A percentile compares a stretch with the other conserved stretches of the same genome.
Conservation (phyloP, 805 yeast species). For the Kregervanrija pseudodelftensis region DNA sequence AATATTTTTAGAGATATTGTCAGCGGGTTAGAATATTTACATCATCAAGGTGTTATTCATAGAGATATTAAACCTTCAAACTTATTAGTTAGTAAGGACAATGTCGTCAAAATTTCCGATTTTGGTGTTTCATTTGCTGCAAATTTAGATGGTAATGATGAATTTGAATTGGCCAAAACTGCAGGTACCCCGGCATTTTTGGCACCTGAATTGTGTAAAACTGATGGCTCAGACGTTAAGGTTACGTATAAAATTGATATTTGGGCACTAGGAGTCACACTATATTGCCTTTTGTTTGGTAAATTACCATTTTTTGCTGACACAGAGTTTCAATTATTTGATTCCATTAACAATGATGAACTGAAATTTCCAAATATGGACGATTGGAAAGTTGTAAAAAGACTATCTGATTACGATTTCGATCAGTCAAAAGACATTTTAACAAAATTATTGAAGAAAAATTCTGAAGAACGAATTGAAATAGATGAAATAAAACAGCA, state of each 20-base stretch:
- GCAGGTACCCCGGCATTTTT: slow-evolving; percentile 98
- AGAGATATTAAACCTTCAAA: slow-evolving; percentile 96
- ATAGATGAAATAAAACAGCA: slow-evolving; percentile 70
- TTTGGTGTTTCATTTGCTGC: slow-evolving; percentile 88
- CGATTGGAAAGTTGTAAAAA: slow-evolving; percentile 21
- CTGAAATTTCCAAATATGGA: slow-evolving; percentile 47
- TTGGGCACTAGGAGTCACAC: slow-evolving; percentile 96
- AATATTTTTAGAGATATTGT: slow-evolving; percentile 76
- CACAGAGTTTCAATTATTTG: slow-evolving; percentile 78
- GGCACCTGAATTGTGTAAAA: slow-evolving; percentile 85
- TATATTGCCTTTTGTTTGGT: slow-evolving; percentile 84
- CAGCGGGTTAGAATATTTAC: slow-evolving; percentile 83
- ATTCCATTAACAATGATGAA: slow-evolving; percentile 61
- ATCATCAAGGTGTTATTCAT: slow-evolving; percentile 85
- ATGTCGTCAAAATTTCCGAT: slow-evolving; percentile 86
- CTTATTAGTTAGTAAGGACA: slow-evolving; percentile 60
- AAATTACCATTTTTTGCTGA: slow-evolving; percentile 83
- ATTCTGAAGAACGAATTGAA: slow-evolving; percentile 61
- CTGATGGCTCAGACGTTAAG: slow-evolving; percentile 41
- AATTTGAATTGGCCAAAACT: slow-evolving; percentile 84
- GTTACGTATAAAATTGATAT: slow-evolving; percentile 83
- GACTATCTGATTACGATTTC: slow-evolving; percentile 18
- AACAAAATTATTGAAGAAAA: slow-evolving; percentile 53
- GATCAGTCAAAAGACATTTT: slow-evolving; percentile 53
- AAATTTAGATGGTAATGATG: slow-evolving; percentile 43